A percentile compares a stretch with the other conserved stretches of the same genome.
phyloP scores from a whole-genome alignment of 2,329 filamentous ascomycete species.

The Ophiostoma piceae region DNA sequence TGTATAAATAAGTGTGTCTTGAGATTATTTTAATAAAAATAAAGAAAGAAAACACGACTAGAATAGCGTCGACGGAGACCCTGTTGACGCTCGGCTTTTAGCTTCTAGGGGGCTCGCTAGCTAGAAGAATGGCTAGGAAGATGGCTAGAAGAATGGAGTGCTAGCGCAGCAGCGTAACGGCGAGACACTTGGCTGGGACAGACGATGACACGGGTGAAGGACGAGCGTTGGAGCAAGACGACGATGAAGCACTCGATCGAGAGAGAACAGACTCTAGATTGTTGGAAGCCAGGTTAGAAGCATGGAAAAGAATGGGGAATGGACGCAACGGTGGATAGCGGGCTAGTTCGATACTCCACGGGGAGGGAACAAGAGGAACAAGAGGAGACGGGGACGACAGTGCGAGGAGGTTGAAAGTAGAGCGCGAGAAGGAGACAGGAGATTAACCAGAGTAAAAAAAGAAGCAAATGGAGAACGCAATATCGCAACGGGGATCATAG shows the following conservation, averaged over 20 bases:
- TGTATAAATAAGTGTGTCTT: constrained; percentile 20
- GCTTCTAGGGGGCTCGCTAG: background rate
- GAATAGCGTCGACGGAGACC: constrained; percentile 20
- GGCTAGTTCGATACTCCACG: constrained; percentile 1
- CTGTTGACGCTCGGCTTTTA: constrained; percentile 22
- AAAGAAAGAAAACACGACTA: constrained; percentile 3
- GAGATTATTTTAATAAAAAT: constrained; percentile 9
- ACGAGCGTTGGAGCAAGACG: background rate
- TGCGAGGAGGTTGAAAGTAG: background rate
- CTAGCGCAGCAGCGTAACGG: constrained; percentile 3
- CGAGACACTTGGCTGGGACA: constrained; percentile 8
- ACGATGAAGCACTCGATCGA: constrained; percentile 6
- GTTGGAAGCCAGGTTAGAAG: constrained; percentile 12
- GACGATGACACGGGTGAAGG: background rate
- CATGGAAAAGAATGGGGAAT: constrained; percentile 12
- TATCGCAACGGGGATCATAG: constrained; percentile 12
- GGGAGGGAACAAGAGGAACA: constrained; percentile 8
- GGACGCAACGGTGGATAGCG: background rate
- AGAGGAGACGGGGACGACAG: constrained; percentile 10
- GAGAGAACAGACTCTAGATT: background rate
- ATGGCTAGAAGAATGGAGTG: background rate
- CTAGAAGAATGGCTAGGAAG: background rate
- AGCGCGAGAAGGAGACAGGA: constrained; percentile 4
- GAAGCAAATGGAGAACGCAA: constrained; percentile 14
- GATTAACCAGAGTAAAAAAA: constrained; percentile 10